Evolutionary conservation across 371 early-diverging fungal species (phyloP).

Genomic region (Scutellospora calospora): DNA sequence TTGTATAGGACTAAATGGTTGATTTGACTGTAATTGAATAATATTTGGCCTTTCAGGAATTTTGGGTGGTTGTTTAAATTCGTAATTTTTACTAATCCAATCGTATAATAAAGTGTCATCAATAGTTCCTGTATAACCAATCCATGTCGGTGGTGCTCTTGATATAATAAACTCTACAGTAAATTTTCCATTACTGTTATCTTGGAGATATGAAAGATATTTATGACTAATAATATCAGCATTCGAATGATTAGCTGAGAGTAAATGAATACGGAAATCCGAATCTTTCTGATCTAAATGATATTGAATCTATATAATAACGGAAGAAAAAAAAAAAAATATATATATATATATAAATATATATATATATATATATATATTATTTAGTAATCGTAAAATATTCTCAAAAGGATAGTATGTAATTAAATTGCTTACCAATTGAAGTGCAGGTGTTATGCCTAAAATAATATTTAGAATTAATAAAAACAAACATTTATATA

Average conservation of each 20-base stretch:
- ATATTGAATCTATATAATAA: constrained; percentile 21
- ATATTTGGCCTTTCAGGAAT: too few relatives aligned
- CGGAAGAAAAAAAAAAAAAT: background rate
- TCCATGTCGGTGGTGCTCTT: background rate
- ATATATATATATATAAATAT: too few relatives aligned
- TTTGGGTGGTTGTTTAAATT: background rate
- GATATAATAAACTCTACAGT: background rate
- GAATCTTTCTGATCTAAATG: background rate
- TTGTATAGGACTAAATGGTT: too few relatives aligned
- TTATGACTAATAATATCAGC: background rate
- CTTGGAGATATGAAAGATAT: background rate
- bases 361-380: too few relatives aligned
- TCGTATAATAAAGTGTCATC: background rate
- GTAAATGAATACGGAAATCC: background rate
- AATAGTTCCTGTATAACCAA: background rate
- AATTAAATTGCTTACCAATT: constrained; percentile 44
- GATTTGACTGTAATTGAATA: too few relatives aligned
- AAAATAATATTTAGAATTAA: too few relatives aligned
- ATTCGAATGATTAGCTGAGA: background rate
- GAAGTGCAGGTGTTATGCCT: constrained; percentile 78
- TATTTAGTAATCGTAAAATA: background rate
- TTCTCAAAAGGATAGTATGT: background rate
- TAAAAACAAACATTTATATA: too few relatives aligned
- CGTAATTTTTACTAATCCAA: background rate
- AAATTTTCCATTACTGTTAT: background rate